Conservation (phyloP, 2,329 filamentous ascomycete genomes). For the Ophiostoma sp. region DNA sequence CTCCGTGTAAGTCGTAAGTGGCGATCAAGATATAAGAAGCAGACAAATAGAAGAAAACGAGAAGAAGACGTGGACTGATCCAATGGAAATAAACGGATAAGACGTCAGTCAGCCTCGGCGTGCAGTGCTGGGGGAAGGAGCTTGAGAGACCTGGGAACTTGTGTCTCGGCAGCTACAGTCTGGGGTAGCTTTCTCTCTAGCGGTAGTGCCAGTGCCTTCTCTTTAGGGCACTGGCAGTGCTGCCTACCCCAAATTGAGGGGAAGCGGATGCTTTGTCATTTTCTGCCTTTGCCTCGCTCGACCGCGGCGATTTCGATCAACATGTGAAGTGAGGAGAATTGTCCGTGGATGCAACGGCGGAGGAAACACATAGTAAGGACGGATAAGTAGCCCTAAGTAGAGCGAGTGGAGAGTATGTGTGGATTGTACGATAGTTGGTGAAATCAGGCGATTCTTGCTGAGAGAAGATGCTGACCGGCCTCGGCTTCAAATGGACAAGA, state of each 20-base stretch:
- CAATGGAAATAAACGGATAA: background rate
- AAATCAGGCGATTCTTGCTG: background rate
- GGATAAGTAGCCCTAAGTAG: background rate
- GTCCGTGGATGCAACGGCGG: conserved; percentile 3
- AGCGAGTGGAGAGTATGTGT: background rate
- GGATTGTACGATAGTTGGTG: background rate
- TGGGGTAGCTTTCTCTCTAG: background rate
- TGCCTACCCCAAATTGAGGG: background rate
- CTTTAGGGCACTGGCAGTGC: background rate
- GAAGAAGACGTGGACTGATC: background rate
- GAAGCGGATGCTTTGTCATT: background rate
- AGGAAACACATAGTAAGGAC: background rate
- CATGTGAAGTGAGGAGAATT: conserved; percentile 11
- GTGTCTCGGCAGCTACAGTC: background rate
- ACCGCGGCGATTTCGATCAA: conserved; percentile 1
- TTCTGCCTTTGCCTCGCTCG: background rate
- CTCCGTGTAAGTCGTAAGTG: background rate
- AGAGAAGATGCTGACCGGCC: too few relatives aligned
- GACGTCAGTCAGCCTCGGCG: background rate
- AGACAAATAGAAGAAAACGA: background rate
- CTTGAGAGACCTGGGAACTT: too few relatives aligned
- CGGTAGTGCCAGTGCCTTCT: background rate
- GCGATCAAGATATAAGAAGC: background rate
- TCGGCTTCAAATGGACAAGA: too few relatives aligned
- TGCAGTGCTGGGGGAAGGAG: background rate